A percentile compares a stretch with the other conserved stretches of the same genome.
phyloP scores from a whole-genome alignment of 2,329 filamentous ascomycete genomes.

The Aspergillus hiratsukae region DNA sequence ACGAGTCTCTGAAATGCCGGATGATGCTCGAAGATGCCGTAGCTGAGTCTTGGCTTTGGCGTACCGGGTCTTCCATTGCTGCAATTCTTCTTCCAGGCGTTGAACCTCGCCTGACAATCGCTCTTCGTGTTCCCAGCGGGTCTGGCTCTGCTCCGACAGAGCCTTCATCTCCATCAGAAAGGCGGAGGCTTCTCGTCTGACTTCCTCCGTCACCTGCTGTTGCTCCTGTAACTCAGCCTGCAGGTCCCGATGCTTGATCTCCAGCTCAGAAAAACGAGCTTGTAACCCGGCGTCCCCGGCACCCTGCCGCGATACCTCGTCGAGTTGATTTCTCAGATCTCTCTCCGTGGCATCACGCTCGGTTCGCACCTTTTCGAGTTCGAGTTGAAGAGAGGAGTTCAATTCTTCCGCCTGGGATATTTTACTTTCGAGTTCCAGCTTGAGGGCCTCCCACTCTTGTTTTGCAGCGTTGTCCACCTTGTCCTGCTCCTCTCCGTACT shows the following conservation, averaged over 20 bases:
- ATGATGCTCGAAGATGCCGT: slow-evolving; percentile 73
- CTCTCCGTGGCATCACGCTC: slow-evolving; percentile 63
- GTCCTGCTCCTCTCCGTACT: slow-evolving; percentile 56
- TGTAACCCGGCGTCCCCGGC: slow-evolving; percentile 53
- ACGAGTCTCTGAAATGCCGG: slow-evolving; percentile 55
- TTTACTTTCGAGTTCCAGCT: slow-evolving; percentile 65
- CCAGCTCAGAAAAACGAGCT: slow-evolving; percentile 54
- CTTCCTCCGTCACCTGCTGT: slow-evolving; percentile 78
- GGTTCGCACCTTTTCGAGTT: slow-evolving; percentile 68
- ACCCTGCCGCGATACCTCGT: slow-evolving; percentile 30
- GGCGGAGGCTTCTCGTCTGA: slow-evolving; percentile 73
- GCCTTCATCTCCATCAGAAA: slow-evolving; percentile 87
- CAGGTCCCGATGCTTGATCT: slow-evolving; percentile 62
- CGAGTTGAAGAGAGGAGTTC: slow-evolving; percentile 74
- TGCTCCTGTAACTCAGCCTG: slow-evolving; percentile 66
- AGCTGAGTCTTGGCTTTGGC: slow-evolving; percentile 83
- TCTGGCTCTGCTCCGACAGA: slow-evolving; percentile 73
- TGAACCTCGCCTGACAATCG: slow-evolving; percentile 71
- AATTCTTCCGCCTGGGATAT: slow-evolving; percentile 68
- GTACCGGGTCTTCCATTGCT: slow-evolving; percentile 87
- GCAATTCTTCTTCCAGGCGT: slow-evolving; percentile 74
- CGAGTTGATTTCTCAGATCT: slow-evolving; percentile 61
- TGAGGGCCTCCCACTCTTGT: slow-evolving; percentile 64
- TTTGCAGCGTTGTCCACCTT: slow-evolving; percentile 61
- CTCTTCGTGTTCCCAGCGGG: slow-evolving; percentile 76